Conservation (phyloP, 371 early-diverging fungal genomes). For the Mortierella sp. region DNA sequence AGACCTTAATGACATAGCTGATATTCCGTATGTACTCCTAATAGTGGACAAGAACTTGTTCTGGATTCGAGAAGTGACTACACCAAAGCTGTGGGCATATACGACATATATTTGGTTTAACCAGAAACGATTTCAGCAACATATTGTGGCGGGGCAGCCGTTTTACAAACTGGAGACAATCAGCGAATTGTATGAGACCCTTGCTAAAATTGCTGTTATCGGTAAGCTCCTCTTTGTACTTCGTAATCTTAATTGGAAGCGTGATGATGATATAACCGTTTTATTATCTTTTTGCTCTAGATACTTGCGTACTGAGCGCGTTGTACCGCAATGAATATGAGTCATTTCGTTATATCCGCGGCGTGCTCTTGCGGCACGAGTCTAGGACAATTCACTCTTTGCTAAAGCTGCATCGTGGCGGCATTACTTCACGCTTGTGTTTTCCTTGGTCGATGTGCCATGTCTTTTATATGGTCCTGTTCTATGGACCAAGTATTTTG, state of each 20-base stretch:
- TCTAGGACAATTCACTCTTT: neutral
- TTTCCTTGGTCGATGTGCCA: slow-evolving; percentile 23
- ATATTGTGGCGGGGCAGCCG: neutral
- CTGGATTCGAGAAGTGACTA: neutral
- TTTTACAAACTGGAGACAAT: neutral
- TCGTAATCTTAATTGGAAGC: neutral
- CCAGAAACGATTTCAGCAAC: slow-evolving; percentile 1
- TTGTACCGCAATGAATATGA: slow-evolving; percentile 14
- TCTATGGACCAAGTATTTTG: slow-evolving; percentile 18
- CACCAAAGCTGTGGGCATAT: slow-evolving; percentile 10
- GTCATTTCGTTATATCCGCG: slow-evolving; percentile 6
- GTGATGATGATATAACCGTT: neutral
- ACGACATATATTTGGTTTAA: slow-evolving; percentile 7
- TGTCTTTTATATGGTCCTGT: slow-evolving; percentile 13
- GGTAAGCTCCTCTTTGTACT: neutral
- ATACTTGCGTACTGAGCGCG: slow-evolving; percentile 6
- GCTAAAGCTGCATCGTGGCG: neutral
- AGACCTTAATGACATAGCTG: neutral
- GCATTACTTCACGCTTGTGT: neutral
- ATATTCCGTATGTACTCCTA: neutral
- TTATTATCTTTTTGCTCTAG: neutral
- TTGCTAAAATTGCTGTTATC: neutral
- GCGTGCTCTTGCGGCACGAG: slow-evolving; percentile 8
- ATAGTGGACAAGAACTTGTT: slow-evolving; percentile 6
- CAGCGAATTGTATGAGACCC: neutral